Conservation (phyloP, 1,284 basidiomycete genomes). For the Ganoderma lingzhi region DNA sequence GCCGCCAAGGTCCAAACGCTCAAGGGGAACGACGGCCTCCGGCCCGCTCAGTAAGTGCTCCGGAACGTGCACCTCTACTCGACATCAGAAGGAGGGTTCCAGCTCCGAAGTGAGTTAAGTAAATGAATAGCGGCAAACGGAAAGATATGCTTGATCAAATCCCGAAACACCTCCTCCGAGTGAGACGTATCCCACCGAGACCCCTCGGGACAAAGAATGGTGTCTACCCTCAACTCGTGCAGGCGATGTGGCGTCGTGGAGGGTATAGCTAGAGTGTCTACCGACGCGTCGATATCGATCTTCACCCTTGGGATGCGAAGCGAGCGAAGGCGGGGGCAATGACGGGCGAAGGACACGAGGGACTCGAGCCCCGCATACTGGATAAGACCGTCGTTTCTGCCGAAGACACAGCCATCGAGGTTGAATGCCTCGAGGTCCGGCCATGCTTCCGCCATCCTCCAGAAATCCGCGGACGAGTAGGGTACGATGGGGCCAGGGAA, state of each 20-base stretch:
- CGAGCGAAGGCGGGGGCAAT: neutral
- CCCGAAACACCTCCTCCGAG: neutral
- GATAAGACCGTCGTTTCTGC: too few relatives aligned
- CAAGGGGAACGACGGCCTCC: too few relatives aligned
- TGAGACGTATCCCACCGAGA: neutral
- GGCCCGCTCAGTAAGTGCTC: too few relatives aligned
- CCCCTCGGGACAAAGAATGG: neutral
- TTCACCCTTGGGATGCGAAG: constrained; percentile 3
- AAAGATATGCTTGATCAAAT: neutral
- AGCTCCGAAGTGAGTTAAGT: neutral
- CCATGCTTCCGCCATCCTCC: neutral
- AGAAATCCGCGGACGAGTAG: neutral
- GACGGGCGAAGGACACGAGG: neutral
- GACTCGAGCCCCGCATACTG: neutral
- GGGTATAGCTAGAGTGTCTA: neutral
- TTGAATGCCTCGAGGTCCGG: constrained; percentile 1
- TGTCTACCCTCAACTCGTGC: neutral
- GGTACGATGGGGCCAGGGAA: neutral
- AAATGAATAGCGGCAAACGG: neutral
- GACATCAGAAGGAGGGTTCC: too few relatives aligned
- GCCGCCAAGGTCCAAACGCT: too few relatives aligned
- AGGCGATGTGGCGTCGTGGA: neutral
- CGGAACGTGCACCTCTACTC: too few relatives aligned
- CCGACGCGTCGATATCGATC: neutral
- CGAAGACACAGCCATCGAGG: neutral